Conservation (phyloP, 768 basidiomycete species). For the Grammothele lineata region DNA sequence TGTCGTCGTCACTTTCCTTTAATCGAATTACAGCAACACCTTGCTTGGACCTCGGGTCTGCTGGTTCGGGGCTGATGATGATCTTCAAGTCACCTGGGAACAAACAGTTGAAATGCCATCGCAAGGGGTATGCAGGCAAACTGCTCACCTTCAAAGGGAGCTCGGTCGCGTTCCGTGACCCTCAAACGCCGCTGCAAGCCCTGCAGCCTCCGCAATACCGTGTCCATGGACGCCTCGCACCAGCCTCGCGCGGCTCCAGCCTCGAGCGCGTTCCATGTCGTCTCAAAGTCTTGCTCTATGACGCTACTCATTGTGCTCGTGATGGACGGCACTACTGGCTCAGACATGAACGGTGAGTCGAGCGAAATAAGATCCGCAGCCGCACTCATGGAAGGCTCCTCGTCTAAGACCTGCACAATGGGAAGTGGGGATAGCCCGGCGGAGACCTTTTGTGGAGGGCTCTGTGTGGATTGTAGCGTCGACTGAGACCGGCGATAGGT, state of each 20-base stretch:
- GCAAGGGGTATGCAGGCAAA: no score
- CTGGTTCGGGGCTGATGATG: conserved; percentile 32
- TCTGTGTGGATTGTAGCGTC: no score
- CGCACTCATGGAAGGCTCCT: conserved; percentile 13
- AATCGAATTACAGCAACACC: conserved; percentile 46
- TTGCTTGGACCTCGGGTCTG: background rate
- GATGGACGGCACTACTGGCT: conserved; percentile 28
- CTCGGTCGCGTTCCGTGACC: conserved; percentile 49
- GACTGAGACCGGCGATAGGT: background rate
- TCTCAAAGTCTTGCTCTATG: conserved; percentile 44
- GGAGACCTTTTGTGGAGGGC: no score
- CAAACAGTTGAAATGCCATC: no score
- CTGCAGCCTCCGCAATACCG: conserved; percentile 51
- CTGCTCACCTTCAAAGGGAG: conserved; percentile 56
- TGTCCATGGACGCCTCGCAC: conserved; percentile 56
- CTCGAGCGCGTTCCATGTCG: conserved; percentile 51
- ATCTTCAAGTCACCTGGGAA: conserved; percentile 64
- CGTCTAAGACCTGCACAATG: conserved; percentile 13
- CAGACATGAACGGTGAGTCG: conserved; percentile 64
- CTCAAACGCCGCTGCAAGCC: conserved; percentile 40
- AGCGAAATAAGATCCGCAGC: conserved; percentile 63
- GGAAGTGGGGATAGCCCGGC: conserved; percentile 9
- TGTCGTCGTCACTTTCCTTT: conserved; percentile 57
- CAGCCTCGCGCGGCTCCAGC: conserved; percentile 53
- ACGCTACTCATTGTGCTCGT: conserved; percentile 6